Evolutionary conservation across 208 protist genomes (phyloP).

Genomic region (Strigomonas galati): DNA sequence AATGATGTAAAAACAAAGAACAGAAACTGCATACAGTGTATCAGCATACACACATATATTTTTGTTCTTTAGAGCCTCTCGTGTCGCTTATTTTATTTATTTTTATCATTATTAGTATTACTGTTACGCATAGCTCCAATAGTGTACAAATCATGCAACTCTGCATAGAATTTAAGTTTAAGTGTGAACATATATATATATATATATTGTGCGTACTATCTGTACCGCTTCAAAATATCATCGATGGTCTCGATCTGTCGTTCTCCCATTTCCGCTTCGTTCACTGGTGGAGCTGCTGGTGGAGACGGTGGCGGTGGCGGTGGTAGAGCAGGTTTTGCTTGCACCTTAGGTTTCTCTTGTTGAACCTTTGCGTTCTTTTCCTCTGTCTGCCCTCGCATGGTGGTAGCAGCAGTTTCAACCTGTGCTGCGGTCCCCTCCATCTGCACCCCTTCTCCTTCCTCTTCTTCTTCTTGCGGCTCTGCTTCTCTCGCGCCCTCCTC

Average conservation of each 20-base stretch:
- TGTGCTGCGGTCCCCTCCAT: background rate
- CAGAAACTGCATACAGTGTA: too few relatives aligned
- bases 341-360: background rate
- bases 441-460: conserved; percentile 6
- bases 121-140: background rate
- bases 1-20: conserved; percentile 15
- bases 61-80: too few relatives aligned
- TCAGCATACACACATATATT: too few relatives aligned
- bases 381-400: background rate
- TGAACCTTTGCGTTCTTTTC: background rate
- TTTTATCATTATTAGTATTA: background rate
- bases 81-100: too few relatives aligned
- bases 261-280: background rate
- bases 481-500: background rate
- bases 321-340: background rate
- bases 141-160: too few relatives aligned
- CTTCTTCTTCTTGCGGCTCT: conserved; percentile 3
- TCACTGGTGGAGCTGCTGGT: too few relatives aligned
- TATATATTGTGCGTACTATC: conserved; percentile 2
- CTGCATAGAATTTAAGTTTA: too few relatives aligned
- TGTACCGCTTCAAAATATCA: conserved; percentile 17
- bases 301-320: background rate
- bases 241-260: background rate
- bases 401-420: background rate
- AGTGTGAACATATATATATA: too few relatives aligned